Conservation (phyloP, 2,329 filamentous ascomycete species). For the Ramularia endophylla region DNA sequence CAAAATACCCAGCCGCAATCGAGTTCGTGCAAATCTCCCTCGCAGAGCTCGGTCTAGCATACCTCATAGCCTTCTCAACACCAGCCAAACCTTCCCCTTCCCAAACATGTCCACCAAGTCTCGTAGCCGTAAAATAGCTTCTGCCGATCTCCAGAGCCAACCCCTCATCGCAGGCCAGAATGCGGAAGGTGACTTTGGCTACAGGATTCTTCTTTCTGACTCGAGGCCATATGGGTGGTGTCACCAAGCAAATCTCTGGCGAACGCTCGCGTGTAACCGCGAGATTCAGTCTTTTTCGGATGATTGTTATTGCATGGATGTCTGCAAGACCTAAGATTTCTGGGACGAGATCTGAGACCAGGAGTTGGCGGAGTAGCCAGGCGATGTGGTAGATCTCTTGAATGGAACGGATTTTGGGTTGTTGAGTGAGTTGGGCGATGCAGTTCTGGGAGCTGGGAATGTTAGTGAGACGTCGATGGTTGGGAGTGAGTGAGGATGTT, state of each 20-base stretch:
- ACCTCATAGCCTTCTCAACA: conserved; percentile 8
- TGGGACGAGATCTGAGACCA: conserved; percentile 10
- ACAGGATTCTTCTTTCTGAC: background rate
- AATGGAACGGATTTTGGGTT: no score
- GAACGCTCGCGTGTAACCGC: background rate
- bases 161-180: conserved; percentile 7
- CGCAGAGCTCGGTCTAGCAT: background rate
- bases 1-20: background rate
- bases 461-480: no score
- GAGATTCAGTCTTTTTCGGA: background rate
- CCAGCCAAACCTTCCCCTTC: conserved; percentile 34
- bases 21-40: background rate
- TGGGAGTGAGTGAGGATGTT: no score
- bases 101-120: conserved; percentile 33
- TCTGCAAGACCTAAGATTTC: conserved; percentile 7
- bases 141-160: conserved; percentile 31
- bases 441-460: no score
- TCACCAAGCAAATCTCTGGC: background rate
- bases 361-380: conserved; percentile 10
- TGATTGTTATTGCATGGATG: background rate
- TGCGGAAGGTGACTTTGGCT: conserved; percentile 1
- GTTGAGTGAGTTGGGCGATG: no score
- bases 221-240: background rate
- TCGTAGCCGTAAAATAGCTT: conserved; percentile 36
- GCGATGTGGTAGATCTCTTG: conserved; percentile 9